A percentile compares a stretch with the other conserved stretches of the same genome.
Conservation (phyloP, 768 basidiomycete species). For the Ramaria sp. region DNA sequence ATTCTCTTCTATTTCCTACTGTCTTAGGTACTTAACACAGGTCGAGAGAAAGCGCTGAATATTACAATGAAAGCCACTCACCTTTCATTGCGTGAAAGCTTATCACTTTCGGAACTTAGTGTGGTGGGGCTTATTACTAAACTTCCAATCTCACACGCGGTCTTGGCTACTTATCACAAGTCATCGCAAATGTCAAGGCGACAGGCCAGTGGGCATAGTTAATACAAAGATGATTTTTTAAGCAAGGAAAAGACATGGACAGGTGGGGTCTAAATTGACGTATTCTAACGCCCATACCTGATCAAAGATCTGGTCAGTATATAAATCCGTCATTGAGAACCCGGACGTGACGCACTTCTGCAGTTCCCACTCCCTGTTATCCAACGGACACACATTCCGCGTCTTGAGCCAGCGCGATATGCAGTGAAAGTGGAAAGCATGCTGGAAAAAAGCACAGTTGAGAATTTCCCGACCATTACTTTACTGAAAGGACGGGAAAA, state of each 20-base stretch:
- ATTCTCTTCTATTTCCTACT: no score
- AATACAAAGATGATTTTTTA: background rate
- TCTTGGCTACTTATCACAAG: no score
- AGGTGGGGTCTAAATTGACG: background rate
- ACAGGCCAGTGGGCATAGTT: no score
- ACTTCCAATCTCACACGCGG: no score
- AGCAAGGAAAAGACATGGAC: background rate
- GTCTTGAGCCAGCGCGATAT: conserved; percentile 99
- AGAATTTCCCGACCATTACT: background rate
- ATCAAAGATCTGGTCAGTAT: conserved; percentile 1
- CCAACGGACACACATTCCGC: conserved; percentile 86
- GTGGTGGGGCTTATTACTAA: no score
- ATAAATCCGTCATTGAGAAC: background rate
- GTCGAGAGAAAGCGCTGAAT: no score
- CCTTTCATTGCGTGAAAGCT: no score
- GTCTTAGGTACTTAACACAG: no score
- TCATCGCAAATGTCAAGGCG: no score
- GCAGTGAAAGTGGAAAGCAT: conserved; percentile 99
- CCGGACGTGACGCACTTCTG: conserved; percentile 63
- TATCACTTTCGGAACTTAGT: no score
- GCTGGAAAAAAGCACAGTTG: conserved; percentile 37
- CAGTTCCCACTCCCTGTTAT: conserved; percentile 95
- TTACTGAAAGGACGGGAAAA: background rate
- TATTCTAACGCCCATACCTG: conserved; percentile 32
- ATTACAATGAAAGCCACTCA: no score